phyloP scores from a whole-genome alignment of 78 protist species.

The Polysphondylium violaceum region DNA sequence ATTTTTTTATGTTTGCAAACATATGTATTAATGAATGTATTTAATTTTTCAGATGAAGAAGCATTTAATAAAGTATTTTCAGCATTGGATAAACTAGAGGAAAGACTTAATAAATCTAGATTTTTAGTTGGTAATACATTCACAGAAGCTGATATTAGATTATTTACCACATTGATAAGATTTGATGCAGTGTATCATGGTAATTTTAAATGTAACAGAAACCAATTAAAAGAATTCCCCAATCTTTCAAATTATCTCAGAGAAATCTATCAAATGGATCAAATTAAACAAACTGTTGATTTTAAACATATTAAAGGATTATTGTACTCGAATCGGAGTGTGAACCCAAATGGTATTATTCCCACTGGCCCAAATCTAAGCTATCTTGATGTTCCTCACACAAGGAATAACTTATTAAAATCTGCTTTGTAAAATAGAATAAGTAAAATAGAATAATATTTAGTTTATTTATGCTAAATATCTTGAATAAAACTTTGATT shows the following conservation, averaged over 20 bases:
- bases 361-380: slow-evolving; percentile 55
- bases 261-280: slow-evolving; percentile 84
- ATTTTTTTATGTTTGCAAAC: no score
- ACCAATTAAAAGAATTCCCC: slow-evolving; percentile 84
- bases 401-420: no score
- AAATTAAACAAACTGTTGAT: slow-evolving; percentile 30
- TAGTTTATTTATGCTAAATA: no score
- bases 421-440: no score
- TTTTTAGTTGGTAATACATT: slow-evolving; percentile 70
- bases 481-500: no score
- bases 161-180: slow-evolving; percentile 88
- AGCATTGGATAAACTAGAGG: slow-evolving; percentile 82
- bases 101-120: slow-evolving; percentile 36
- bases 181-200: slow-evolving; percentile 89
- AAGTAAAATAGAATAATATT: no score
- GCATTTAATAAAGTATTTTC: slow-evolving; percentile 80
- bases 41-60: slow-evolving; percentile 53
- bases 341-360: slow-evolving; percentile 86
- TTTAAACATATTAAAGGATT: slow-evolving; percentile 86
- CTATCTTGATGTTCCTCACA: slow-evolving; percentile 11
- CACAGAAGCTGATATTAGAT: slow-evolving; percentile 91
- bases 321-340: slow-evolving; percentile 56
- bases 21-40: no score
- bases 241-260: slow-evolving; percentile 70
- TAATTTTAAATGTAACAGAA: slow-evolving; percentile 85